phyloP scores from a whole-genome alignment of 179 eudicot genomes.

The Spergularia azorica region DNA sequence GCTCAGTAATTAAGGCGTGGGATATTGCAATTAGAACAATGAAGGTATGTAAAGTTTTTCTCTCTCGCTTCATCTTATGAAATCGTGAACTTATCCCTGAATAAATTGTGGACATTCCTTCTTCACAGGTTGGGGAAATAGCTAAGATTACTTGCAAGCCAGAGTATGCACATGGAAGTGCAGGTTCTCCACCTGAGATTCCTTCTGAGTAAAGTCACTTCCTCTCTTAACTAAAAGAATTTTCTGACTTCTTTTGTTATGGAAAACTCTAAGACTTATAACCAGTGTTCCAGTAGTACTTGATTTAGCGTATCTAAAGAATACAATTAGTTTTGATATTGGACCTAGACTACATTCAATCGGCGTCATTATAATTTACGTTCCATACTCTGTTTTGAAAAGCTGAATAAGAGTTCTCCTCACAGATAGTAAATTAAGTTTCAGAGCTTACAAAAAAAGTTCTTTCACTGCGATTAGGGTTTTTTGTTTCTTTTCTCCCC shows the following conservation, averaged over 20 bases:
- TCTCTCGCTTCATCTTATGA: background rate
- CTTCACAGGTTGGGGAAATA: constrained; percentile 82
- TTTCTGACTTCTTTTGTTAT: background rate
- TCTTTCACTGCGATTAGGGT: background rate
- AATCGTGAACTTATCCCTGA: background rate
- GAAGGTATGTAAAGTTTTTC: constrained; percentile 52
- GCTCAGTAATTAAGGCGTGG: constrained; percentile 92
- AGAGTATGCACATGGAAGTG: constrained; percentile 96
- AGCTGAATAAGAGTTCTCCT: background rate
- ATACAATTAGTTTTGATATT: background rate
- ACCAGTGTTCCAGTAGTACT: background rate
- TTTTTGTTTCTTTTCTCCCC: no score
- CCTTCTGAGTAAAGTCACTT: constrained; percentile 71
- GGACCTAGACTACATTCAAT: no score
- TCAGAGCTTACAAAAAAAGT: background rate
- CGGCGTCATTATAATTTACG: background rate
- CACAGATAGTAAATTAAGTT: background rate
- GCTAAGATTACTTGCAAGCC: constrained; percentile 92
- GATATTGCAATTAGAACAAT: constrained; percentile 87
- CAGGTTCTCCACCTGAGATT: constrained; percentile 95
- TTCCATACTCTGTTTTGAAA: background rate
- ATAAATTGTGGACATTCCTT: constrained; percentile 1
- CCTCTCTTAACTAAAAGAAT: background rate
- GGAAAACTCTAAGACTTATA: background rate
- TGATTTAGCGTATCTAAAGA: background rate